phyloP scores from a whole-genome alignment of 495 filamentous ascomycete species.

The Cercophora scortea region DNA sequence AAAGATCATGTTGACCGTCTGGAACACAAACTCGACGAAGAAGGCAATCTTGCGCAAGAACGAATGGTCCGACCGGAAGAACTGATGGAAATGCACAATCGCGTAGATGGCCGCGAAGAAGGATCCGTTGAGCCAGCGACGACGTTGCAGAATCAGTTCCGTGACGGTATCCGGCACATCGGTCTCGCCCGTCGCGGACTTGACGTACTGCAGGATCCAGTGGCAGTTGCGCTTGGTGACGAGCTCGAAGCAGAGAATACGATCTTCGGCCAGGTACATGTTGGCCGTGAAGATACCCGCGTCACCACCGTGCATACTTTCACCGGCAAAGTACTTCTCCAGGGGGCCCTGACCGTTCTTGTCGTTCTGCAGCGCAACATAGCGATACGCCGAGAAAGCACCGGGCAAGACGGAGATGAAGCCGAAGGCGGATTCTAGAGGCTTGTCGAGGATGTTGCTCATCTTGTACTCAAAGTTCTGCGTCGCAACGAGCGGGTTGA shows the following conservation, averaged over 20 bases:
- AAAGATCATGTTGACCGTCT: constrained; percentile 94
- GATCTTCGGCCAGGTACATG: constrained; percentile 99
- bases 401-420: constrained; percentile 96
- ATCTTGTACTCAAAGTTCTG: constrained; percentile 99
- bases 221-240: constrained; percentile 93
- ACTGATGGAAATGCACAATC: constrained; percentile 86
- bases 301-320: constrained; percentile 91
- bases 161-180: constrained; percentile 95
- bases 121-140: constrained; percentile 95
- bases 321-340: constrained; percentile 95
- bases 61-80: constrained; percentile 87
- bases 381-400: constrained; percentile 97
- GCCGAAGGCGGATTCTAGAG: constrained; percentile 92
- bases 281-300: constrained; percentile 98
- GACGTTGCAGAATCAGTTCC: constrained; percentile 91
- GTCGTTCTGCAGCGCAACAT: constrained; percentile 90
- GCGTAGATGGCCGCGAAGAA: constrained; percentile 99
- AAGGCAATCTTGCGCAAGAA: constrained; percentile 83
- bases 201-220: constrained; percentile 98
- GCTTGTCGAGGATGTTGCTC: constrained; percentile 98
- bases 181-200: constrained; percentile 90
- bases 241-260: constrained; percentile 98
- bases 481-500: constrained; percentile 91
- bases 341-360: constrained; percentile 85
- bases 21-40: constrained; percentile 86